Percentiles rank a stretch among this genome's conserved stretches.
Evolutionary conservation across 805 yeast genomes (phyloP).

Genomic region (Schizosaccharomyces osmophilus): DNA sequence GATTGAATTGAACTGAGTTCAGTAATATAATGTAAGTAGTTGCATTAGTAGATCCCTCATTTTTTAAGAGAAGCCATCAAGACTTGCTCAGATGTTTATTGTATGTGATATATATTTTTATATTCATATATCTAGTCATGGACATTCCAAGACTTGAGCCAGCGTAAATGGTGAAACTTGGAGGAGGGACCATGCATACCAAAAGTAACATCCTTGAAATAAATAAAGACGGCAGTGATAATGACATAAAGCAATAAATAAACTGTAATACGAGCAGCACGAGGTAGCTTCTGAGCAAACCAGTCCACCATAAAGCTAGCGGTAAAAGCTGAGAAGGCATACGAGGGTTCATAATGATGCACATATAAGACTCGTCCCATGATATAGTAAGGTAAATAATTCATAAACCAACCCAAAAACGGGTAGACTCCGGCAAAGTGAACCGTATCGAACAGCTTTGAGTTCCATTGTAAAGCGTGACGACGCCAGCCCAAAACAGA

Average conservation of each 20-base stretch:
- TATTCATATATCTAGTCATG: constrained; percentile 3
- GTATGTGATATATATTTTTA: no score
- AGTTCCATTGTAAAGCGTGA: constrained; percentile 27
- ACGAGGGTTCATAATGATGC: constrained; percentile 88
- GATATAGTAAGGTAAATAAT: constrained; percentile 63
- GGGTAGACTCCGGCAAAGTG: constrained; percentile 57
- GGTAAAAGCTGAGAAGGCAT: constrained; percentile 46
- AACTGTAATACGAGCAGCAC: constrained; percentile 4
- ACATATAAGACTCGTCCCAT: constrained; percentile 96
- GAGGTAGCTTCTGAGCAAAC: constrained; percentile 13
- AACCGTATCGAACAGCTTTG: constrained; percentile 18
- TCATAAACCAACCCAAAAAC: constrained; percentile 73
- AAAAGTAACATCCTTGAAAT: constrained; percentile 43
- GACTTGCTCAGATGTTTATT: no score
- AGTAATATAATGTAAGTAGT: no score
- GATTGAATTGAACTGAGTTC: no score
- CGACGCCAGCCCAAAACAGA: constrained; percentile 43
- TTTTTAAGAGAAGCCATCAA: no score
- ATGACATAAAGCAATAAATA: constrained; percentile 20
- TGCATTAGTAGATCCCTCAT: no score
- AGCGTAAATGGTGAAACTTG: constrained; percentile 26
- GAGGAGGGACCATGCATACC: constrained; percentile 46
- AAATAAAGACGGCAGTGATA: constrained; percentile 33
- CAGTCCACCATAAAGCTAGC: constrained; percentile 37
- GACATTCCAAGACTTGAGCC: constrained; percentile 34